Evolutionary conservation across 192 early-diverging fungal genomes (phyloP).

Genomic region (Spinellus fusiger): DNA sequence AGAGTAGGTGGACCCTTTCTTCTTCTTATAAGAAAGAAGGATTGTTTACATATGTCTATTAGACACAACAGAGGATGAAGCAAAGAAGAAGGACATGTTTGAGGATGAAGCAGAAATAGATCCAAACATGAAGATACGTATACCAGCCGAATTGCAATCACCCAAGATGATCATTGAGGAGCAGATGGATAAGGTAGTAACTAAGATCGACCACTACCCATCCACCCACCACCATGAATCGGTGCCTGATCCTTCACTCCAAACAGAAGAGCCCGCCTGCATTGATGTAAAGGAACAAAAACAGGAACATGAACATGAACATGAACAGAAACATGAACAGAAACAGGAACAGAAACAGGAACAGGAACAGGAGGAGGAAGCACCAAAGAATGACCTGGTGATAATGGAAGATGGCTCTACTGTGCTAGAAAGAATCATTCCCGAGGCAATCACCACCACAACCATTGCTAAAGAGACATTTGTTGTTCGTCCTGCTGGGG

Average conservation of each 20-base stretch:
- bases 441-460: constrained; percentile 23
- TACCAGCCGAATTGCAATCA: constrained; percentile 25
- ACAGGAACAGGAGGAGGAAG: not conserved
- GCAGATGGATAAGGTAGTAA: constrained; percentile 32
- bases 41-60: not conserved
- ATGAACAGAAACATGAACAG: not conserved
- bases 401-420: constrained; percentile 30
- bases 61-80: not conserved
- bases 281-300: not conserved
- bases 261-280: not conserved
- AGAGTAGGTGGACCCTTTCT: too few species aligned
- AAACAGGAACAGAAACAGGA: not conserved
- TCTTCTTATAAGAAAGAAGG: not conserved
- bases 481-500: constrained; percentile 29
- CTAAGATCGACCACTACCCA: constrained; percentile 17
- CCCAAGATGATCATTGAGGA: constrained; percentile 34
- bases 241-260: not conserved
- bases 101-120: constrained; percentile 25
- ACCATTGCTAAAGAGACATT: constrained; percentile 32
- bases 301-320: not conserved
- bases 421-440: constrained; percentile 25
- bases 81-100: constrained; percentile 4
- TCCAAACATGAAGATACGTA: constrained; percentile 10
- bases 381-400: constrained; percentile 17
- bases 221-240: not conserved